phyloP scores from a whole-genome alignment of 2,329 filamentous ascomycete genomes.

The Colletotrichum caudatum region DNA sequence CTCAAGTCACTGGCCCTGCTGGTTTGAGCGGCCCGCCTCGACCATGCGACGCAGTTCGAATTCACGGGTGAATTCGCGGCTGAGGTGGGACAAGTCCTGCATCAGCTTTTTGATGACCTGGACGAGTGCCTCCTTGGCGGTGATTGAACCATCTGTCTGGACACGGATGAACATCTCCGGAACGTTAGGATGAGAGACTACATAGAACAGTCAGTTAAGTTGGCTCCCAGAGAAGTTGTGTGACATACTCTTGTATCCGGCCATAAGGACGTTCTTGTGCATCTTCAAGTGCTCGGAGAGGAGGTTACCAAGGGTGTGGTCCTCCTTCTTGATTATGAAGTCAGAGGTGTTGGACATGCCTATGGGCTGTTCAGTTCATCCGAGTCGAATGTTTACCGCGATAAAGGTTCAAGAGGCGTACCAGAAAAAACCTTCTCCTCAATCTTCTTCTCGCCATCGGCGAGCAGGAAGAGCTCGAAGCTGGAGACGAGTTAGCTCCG shows the following conservation, averaged over 20 bases:
- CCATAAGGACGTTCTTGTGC: slow-evolving; percentile 86
- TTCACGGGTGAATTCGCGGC: slow-evolving; percentile 92
- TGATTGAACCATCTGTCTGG: slow-evolving; percentile 89
- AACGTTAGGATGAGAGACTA: slow-evolving; percentile 70
- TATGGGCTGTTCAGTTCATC: slow-evolving; percentile 50
- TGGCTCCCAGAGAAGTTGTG: slow-evolving; percentile 22
- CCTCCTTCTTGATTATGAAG: slow-evolving; percentile 96
- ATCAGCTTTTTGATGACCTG: slow-evolving; percentile 86
- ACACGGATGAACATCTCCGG: slow-evolving; percentile 78
- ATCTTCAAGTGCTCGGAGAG: slow-evolving; percentile 87
- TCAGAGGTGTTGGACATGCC: slow-evolving; percentile 95
- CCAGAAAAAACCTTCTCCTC: slow-evolving; percentile 89
- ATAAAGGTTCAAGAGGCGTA: slow-evolving; percentile 60
- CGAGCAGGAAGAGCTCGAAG: slow-evolving; percentile 93
- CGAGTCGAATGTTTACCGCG: slow-evolving; percentile 24
- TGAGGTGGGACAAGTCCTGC: slow-evolving; percentile 81
- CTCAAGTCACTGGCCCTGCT: slow-evolving; percentile 54
- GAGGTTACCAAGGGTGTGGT: slow-evolving; percentile 94
- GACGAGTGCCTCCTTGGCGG: slow-evolving; percentile 89
- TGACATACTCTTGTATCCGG: slow-evolving; percentile 86
- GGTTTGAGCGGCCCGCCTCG: slow-evolving; percentile 63
- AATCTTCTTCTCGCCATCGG: slow-evolving; percentile 92
- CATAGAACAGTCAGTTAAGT: slow-evolving; percentile 29
- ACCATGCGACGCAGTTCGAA: slow-evolving; percentile 91
- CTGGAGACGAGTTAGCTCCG: slow-evolving; percentile 58